A percentile compares a stretch with the other conserved stretches of the same genome.
Evolutionary conservation across 768 basidiomycete species (phyloP).

Genomic region (Lactarius psammicola): DNA sequence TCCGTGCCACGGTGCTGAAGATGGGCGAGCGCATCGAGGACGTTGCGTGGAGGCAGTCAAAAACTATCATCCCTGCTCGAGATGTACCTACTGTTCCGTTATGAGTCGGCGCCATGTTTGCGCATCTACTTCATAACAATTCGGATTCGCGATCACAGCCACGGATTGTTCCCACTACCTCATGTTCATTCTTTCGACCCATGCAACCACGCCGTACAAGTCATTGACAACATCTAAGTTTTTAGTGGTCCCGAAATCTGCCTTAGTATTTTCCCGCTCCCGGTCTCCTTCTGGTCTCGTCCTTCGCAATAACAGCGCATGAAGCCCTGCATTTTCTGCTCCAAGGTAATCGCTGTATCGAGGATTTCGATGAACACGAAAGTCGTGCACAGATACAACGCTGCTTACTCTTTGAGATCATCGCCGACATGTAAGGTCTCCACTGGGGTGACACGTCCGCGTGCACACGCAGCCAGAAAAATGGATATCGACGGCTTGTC

Average conservation of each 20-base stretch:
- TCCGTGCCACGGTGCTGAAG: slow-evolving; percentile 80
- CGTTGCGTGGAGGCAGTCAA: slow-evolving; percentile 53
- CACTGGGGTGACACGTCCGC: slow-evolving; percentile 36
- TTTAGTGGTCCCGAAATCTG: slow-evolving; percentile 42
- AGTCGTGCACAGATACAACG: neutral
- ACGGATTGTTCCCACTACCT: neutral
- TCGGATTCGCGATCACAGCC: neutral
- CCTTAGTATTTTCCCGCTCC: slow-evolving; percentile 43
- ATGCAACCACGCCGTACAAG: slow-evolving; percentile 39
- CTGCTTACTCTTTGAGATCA: slow-evolving; percentile 57
- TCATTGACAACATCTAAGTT: slow-evolving; percentile 36
- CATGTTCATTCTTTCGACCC: slow-evolving; percentile 35
- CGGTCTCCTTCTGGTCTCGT: slow-evolving; percentile 47
- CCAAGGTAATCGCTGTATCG: slow-evolving; percentile 62
- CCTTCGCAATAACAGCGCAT: slow-evolving; percentile 57
- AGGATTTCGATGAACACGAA: slow-evolving; percentile 4
- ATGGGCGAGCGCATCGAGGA: slow-evolving; percentile 72
- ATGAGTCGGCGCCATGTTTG: neutral
- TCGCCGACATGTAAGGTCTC: slow-evolving; percentile 74
- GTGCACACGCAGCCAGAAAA: slow-evolving; percentile 48
- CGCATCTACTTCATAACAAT: neutral
- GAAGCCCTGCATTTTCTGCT: slow-evolving; percentile 52
- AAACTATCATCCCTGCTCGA: slow-evolving; percentile 34
- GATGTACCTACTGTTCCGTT: slow-evolving; percentile 20
- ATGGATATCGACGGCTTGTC: slow-evolving; percentile 68